Evolutionary conservation across 78 protist genomes (phyloP), one percentile per base, ranked within the genome.

Genomic region (Dictyostelium firmibasis): DNA sequence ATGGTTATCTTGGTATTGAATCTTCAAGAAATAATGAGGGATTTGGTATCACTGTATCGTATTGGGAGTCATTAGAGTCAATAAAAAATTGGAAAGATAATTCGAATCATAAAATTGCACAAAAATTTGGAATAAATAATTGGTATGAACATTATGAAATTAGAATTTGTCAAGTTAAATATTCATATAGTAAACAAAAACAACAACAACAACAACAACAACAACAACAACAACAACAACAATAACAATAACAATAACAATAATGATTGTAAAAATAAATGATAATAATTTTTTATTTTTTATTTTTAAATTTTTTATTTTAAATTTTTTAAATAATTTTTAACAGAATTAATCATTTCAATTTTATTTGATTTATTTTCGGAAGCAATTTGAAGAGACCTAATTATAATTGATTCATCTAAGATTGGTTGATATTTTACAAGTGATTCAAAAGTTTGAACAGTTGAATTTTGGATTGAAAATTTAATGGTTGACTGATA

Each of bases 81-180:
- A 72, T 72, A 4, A 72, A 72, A 72, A 18, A 72, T 31, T 72
- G 79, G 79, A 72, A 72, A 72, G 44, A 13, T 31, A 72, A 72
- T 72, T 14, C 43, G 4, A 35, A 72, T 6, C 79, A 72, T 72
- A 14, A 16, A 35, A 18, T 33, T 0, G 79, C 79, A 13, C 79
- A 72, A 33, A 20, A 72, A 33, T 72, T 6, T 33, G 79, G 79
- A 14, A 72, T 72, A 16, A 72, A 1, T 0, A 33, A 72, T 18
- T 72, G 79, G 79, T 72, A 72, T 72, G 25, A 72, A 33, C 79
- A 72, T 33, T 72, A 72, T 72, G 79, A 72, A 72, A 31, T 72
- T 10, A 72, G 38, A 72, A 3, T 72, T 16, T 27, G 44, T 72
- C 25, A 72, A 72, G 79, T 72, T 33, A 72, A 72, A 72, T 72